phyloP scores from a whole-genome alignment of 305 asterid genomes.

The Solanum chacoense region DNA sequence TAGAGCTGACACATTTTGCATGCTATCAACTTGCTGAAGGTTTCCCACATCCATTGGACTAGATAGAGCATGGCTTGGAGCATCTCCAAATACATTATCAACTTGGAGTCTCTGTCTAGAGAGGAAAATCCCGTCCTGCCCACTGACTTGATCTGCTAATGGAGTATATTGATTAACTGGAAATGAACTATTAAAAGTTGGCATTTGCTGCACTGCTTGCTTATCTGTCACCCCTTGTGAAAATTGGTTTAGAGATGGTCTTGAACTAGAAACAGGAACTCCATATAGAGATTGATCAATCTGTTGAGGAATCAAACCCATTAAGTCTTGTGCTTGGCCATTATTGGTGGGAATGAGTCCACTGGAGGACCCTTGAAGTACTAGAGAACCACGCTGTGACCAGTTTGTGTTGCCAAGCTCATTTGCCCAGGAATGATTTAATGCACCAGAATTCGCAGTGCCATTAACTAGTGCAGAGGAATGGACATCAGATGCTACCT shows the following conservation, averaged over 20 bases:
- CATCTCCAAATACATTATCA: conserved; percentile 34
- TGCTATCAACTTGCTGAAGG: conserved; percentile 38
- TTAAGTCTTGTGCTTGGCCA: conserved; percentile 38
- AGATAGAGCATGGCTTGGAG: conserved; percentile 28
- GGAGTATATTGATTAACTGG: conserved; percentile 36
- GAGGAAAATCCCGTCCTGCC: conserved; percentile 32
- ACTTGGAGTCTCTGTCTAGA: conserved; percentile 43
- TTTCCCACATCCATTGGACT: conserved; percentile 26
- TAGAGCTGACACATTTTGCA: conserved; percentile 30
- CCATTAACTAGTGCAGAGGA: conserved; percentile 31
- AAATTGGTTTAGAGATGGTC: conserved; percentile 48
- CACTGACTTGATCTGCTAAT: conserved; percentile 34
- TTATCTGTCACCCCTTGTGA: conserved; percentile 41
- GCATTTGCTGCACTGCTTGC: conserved; percentile 36
- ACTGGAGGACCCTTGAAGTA: conserved; percentile 46
- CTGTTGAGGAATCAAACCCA: conserved; percentile 48
- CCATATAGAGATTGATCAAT: conserved; percentile 81
- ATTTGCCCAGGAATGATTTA: conserved; percentile 36
- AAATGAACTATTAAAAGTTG: conserved; percentile 33
- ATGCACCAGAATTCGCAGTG: conserved; percentile 36
- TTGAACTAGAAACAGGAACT: conserved; percentile 66
- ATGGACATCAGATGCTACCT: conserved; percentile 49
- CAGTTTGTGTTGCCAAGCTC: conserved; percentile 53
- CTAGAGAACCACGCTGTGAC: conserved; percentile 48
- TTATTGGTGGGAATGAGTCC: conserved; percentile 38